phyloP scores from a whole-genome alignment of 768 basidiomycete genomes.

The Clitopilus hobsonii region DNA sequence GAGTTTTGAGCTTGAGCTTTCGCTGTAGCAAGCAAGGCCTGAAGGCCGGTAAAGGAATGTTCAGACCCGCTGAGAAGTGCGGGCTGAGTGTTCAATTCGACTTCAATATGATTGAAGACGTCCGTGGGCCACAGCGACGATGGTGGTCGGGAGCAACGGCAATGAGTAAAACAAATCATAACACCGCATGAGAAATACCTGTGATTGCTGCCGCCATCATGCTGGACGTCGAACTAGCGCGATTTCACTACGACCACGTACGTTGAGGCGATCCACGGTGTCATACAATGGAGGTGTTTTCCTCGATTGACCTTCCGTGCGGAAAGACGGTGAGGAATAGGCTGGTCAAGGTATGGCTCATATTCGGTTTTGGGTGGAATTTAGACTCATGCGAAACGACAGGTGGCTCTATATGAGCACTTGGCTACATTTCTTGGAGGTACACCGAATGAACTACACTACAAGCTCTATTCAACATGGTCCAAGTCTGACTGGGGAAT shows the following conservation, averaged over 20 bases:
- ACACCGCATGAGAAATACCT: not conserved
- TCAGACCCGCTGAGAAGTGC: not conserved
- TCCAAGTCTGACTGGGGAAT: slow-evolving; percentile 79
- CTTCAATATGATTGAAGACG: not conserved
- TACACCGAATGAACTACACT: slow-evolving; percentile 62
- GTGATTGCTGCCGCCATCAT: not conserved
- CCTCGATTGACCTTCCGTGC: slow-evolving; percentile 31
- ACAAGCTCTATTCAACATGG: slow-evolving; percentile 71
- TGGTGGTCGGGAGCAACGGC: not conserved
- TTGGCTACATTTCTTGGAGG: slow-evolving; percentile 63
- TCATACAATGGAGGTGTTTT: slow-evolving; percentile 14
- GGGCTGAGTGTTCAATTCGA: not conserved
- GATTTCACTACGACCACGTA: too few relatives aligned
- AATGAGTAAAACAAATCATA: not conserved
- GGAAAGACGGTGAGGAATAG: slow-evolving; percentile 40
- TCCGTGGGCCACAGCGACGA: not conserved
- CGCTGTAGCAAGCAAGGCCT: not conserved
- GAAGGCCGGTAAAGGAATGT: not conserved
- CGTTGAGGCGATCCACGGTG: not conserved
- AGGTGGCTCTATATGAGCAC: slow-evolving; percentile 94
- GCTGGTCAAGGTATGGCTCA: slow-evolving; percentile 46
- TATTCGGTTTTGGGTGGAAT: not conserved
- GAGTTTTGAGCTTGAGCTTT: not conserved
- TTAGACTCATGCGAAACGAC: not conserved
- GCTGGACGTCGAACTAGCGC: not conserved